phyloP scores from a whole-genome alignment of 1,139 yeast genomes.

The Yamadazyma diospyri region DNA sequence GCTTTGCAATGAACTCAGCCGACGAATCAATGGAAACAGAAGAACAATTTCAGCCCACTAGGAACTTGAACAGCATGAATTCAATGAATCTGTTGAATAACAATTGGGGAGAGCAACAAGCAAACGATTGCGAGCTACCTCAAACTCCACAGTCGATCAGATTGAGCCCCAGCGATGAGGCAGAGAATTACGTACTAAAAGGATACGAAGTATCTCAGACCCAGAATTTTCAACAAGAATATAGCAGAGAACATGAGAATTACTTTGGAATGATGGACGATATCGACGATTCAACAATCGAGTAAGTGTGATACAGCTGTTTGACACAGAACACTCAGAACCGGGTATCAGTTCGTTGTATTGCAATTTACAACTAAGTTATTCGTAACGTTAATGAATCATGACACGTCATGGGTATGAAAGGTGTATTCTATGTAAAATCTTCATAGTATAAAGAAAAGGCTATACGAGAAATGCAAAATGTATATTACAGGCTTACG shows the following conservation, averaged over 20 bases:
- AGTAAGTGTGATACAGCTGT: not conserved
- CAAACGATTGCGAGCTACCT: slow-evolving; percentile 18
- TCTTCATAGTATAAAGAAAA: no score
- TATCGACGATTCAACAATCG: slow-evolving; percentile 10
- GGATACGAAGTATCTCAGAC: slow-evolving; percentile 28
- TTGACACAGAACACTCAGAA: no score
- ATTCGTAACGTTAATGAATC: not conserved
- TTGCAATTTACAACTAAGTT: no score
- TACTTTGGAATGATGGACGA: slow-evolving; percentile 36
- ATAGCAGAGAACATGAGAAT: slow-evolving; percentile 33
- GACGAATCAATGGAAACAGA: no score
- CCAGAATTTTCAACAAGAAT: slow-evolving; percentile 7
- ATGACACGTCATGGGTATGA: not conserved
- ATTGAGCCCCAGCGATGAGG: slow-evolving; percentile 40
- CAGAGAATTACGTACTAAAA: slow-evolving; percentile 38
- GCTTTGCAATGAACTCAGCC: no score
- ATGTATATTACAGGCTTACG: no score
- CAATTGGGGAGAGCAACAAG: not conserved
- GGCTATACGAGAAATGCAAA: no score
- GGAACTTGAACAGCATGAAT: slow-evolving; percentile 2
- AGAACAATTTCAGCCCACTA: not conserved
- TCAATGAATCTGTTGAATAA: slow-evolving; percentile 4
- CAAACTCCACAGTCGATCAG: slow-evolving; percentile 36
- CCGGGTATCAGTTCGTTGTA: no score
- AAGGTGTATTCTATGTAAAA: no score